phyloP scores from a whole-genome alignment of 768 basidiomycete species.

The Calvatia gigantea region DNA sequence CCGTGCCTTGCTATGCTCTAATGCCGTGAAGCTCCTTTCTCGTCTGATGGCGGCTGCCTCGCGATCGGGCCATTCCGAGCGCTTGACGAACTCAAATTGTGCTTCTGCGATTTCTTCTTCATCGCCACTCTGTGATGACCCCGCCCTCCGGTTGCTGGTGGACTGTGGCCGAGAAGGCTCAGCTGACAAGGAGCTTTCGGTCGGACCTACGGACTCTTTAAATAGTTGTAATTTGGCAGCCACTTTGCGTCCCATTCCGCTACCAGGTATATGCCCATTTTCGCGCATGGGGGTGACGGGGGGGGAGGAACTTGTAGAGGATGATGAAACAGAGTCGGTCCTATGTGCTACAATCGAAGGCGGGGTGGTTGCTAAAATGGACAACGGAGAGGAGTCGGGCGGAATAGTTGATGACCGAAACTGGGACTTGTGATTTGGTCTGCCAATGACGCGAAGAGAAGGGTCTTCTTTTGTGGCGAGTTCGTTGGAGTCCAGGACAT shows the following conservation, averaged over 20 bases:
- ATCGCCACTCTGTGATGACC: slow-evolving; percentile 33
- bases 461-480: slow-evolving; percentile 11
- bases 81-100: slow-evolving; percentile 78
- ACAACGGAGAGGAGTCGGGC: slow-evolving; percentile 26
- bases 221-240: slow-evolving; percentile 80
- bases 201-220: slow-evolving; percentile 59
- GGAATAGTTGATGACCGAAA: slow-evolving; percentile 39
- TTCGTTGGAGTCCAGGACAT: slow-evolving; percentile 6
- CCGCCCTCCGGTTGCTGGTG: slow-evolving; percentile 20
- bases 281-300: slow-evolving; percentile 28
- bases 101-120: slow-evolving; percentile 59
- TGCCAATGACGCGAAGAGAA: slow-evolving; percentile 15
- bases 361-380: slow-evolving; percentile 28
- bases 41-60: slow-evolving; percentile 68
- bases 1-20: slow-evolving; percentile 54
- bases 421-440: slow-evolving; percentile 25
- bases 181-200: slow-evolving; percentile 27
- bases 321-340: slow-evolving; percentile 31
- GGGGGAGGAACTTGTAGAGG: slow-evolving; percentile 24
- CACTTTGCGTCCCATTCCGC: slow-evolving; percentile 76
- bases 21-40: slow-evolving; percentile 59
- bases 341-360: slow-evolving; percentile 29
- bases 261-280: slow-evolving; percentile 24
- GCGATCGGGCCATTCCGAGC: slow-evolving; percentile 82
- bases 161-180: slow-evolving; percentile 30